These are phyloP conservation scores for Thecaphora frezii DNA, from an alignment of 1,284 basidiomycete genomes.

Conservation along the genomic window DNA sequence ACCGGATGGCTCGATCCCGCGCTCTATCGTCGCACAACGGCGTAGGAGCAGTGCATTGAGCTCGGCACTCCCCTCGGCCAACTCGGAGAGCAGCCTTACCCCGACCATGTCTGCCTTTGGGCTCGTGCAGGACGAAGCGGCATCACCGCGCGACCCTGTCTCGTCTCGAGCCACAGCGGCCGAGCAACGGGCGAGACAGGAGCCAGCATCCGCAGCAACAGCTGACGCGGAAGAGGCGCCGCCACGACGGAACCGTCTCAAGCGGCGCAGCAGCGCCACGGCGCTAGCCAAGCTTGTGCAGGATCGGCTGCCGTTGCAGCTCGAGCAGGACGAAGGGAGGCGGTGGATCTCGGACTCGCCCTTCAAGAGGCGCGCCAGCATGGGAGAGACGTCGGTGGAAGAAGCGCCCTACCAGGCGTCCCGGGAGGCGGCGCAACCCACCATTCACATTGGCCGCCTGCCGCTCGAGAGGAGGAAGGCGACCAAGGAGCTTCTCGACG, in stretches of 20 bases:
- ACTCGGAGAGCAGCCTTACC: not conserved
- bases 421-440: too few relatives aligned
- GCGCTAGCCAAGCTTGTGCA: conserved; percentile 3
- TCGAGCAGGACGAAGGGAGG: not conserved
- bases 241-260: conserved; percentile 7
- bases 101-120: conserved; percentile 3
- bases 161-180: too few relatives aligned
- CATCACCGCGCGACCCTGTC: too few relatives aligned
- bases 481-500: conserved; percentile 8
- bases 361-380: conserved; percentile 5
- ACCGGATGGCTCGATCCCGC: too few relatives aligned
- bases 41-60: conserved; percentile 18
- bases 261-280: conserved; percentile 11
- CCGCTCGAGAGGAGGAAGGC: conserved; percentile 10
- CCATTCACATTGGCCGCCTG: conserved; percentile 12
- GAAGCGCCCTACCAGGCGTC: too few relatives aligned
- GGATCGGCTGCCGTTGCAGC: not conserved
- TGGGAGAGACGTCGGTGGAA: conserved; percentile 19
- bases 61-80: conserved; percentile 6
- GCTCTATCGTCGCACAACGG: too few relatives aligned
- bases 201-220: too few relatives aligned
- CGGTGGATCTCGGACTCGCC: conserved; percentile 2
- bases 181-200: too few relatives aligned
- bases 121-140: too few relatives aligned
- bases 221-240: too few relatives aligned